Base-by-base conservation (phyloP, 345 rosid genomes). In the Boechera stricta region DNA sequence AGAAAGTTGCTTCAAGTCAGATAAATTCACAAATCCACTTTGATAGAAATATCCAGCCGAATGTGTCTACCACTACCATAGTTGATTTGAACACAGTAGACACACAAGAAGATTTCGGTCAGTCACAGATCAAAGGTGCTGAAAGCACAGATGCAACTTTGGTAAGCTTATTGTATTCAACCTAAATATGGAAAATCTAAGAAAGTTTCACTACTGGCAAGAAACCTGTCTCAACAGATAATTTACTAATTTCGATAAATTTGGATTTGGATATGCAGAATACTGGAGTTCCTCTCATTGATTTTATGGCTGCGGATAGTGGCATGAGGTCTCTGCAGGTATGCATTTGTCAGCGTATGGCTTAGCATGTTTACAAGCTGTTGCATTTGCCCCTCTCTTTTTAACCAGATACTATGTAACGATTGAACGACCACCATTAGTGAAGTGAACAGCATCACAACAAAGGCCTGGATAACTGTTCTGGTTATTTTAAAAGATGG, bases 261-360 rank as follows among this genome's bases (percentile, higher is more conserved):
- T 69, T 79, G 67, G 9, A 69, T 58, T 69, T 79, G 67, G 6
- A 64, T 70, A 70, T 79, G 63, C 49, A 79, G 82, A 75, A 69
- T 57, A 48, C 72, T 75, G 82, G 79, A 36, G 76, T 69, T 54
- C 79, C 82, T 56, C 72, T 79, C 39, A 56, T 75, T 65, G 76
- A 70, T 64, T 42, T 75, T 18, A 32, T 64, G 57, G 76, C 56
- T 55, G 79, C 29, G 54, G 79, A 79, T 10, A 74, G 35, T 51
- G 54, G 58, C 67, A 53, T 63, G 72, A 74, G 53, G 54, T 74
- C 79, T 64, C 75, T 75, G 51, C 82, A 79, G 82, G 82, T 79
- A 79, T 49, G 78, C 71, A 29, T 74, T 53, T 24, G 5, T 62
- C 59, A 54, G 78, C 24, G 52, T 48, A 61, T 53, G 36, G 67